Evolutionary conservation across 768 basidiomycete genomes (phyloP).

Genomic region (Pulveroboletus sp.): DNA sequence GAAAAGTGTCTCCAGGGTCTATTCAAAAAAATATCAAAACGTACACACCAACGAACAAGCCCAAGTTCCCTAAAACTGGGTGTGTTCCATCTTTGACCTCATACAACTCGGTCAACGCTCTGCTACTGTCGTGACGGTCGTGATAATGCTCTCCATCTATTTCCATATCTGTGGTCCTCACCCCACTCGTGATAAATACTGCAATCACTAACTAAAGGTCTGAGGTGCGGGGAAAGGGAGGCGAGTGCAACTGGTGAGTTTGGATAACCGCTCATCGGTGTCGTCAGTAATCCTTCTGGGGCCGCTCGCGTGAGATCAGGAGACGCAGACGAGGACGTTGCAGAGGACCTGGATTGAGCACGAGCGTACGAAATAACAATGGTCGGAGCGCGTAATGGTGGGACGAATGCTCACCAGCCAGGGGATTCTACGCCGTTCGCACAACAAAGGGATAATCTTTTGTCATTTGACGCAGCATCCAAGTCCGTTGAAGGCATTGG

Average conservation of each 20-base stretch:
- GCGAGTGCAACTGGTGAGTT: background rate
- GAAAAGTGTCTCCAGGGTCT: too few relatives aligned
- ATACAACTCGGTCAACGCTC: background rate
- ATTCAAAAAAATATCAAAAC: background rate
- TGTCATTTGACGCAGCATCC: background rate
- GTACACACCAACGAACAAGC: background rate
- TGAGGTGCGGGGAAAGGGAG: background rate
- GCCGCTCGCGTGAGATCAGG: background rate
- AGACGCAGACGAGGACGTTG: slow-evolving; percentile 4
- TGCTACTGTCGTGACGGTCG: too few relatives aligned
- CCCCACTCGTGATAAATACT: background rate
- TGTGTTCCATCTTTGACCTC: background rate
- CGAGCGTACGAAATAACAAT: too few relatives aligned
- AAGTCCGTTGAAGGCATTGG: background rate
- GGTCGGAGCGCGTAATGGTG: too few relatives aligned
- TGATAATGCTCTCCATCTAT: background rate
- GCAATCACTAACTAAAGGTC: background rate
- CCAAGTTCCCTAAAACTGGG: background rate
- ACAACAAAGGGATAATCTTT: too few relatives aligned
- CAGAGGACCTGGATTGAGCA: too few relatives aligned
- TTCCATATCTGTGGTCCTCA: background rate
- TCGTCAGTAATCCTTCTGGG: background rate
- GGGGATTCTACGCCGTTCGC: background rate
- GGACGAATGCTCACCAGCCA: background rate
- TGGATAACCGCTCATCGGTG: slow-evolving; percentile 2